Conservation (phyloP, 768 basidiomycete genomes). For the Amanita rimosa region DNA sequence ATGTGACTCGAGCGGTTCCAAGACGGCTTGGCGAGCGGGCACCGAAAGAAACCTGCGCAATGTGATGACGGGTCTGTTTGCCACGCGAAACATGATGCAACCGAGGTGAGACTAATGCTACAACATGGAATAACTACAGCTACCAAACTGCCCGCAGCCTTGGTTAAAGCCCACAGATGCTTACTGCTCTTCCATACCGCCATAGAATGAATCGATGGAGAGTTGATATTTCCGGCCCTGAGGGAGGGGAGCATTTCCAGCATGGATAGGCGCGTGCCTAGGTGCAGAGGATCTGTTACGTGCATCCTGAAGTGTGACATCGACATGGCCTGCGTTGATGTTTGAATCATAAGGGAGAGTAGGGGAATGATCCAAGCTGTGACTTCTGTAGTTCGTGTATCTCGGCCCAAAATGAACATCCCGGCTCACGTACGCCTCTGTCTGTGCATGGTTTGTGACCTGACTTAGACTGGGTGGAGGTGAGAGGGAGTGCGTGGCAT, state of each 20-base stretch:
- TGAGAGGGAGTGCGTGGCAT: background rate
- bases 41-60: slow-evolving; percentile 1
- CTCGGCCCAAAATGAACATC: slow-evolving; percentile 7
- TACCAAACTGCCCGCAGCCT: background rate
- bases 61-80: background rate
- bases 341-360: background rate
- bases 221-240: slow-evolving; percentile 15
- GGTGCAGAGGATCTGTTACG: background rate
- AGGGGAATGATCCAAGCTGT: background rate
- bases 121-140: background rate
- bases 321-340: background rate
- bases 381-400: slow-evolving; percentile 3
- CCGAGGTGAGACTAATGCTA: background rate
- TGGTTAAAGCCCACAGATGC: background rate
- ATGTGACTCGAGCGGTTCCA: slow-evolving; percentile 40
- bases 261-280: too few species aligned
- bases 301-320: background rate
- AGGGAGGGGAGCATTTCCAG: slow-evolving; percentile 10
- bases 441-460: background rate
- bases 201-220: slow-evolving; percentile 32
- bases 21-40: slow-evolving; percentile 23
- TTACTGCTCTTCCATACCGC: slow-evolving; percentile 9
- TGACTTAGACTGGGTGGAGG: slow-evolving; percentile 1
- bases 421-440: slow-evolving; percentile 6
- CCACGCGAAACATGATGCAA: background rate